Conservation (phyloP, 768 basidiomycete species). For the Chalciporus chontae region DNA sequence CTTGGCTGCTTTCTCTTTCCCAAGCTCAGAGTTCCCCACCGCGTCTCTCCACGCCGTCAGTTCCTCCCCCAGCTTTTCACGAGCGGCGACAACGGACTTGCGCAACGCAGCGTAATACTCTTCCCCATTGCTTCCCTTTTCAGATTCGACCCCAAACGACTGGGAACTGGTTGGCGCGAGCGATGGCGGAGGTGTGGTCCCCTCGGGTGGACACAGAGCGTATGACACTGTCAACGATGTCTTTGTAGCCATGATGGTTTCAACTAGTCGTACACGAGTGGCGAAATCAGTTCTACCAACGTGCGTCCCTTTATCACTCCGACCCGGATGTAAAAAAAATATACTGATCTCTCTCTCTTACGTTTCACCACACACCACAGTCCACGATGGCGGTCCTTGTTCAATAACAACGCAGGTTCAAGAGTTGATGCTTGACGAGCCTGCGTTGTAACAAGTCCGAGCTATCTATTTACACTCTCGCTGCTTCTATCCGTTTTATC, state of each 20-base stretch:
- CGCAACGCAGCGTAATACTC: slow-evolving; percentile 51
- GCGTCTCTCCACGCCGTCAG: slow-evolving; percentile 74
- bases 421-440: slow-evolving; percentile 16
- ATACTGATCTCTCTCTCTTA: neutral
- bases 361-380: slow-evolving; percentile 7
- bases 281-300: slow-evolving; percentile 18
- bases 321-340: slow-evolving; percentile 4
- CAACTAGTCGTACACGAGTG: neutral
- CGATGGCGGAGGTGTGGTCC: slow-evolving; percentile 11
- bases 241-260: slow-evolving; percentile 13
- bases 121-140: slow-evolving; percentile 9
- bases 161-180: slow-evolving; percentile 24
- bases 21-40: slow-evolving; percentile 60
- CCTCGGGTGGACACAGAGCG: slow-evolving; percentile 20
- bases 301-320: slow-evolving; percentile 12
- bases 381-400: slow-evolving; percentile 49
- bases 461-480: neutral
- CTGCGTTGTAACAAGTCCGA: slow-evolving; percentile 14
- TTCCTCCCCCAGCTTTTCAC: slow-evolving; percentile 56
- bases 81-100: slow-evolving; percentile 49
- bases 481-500: neutral
- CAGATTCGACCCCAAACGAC: slow-evolving; percentile 20
- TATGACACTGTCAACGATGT: slow-evolving; percentile 21
- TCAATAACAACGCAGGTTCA: slow-evolving; percentile 48
- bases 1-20: slow-evolving; percentile 49